Evolutionary conservation across 805 yeast species (phyloP).

Genomic region (Wickerhamiella kurtzmanii): DNA sequence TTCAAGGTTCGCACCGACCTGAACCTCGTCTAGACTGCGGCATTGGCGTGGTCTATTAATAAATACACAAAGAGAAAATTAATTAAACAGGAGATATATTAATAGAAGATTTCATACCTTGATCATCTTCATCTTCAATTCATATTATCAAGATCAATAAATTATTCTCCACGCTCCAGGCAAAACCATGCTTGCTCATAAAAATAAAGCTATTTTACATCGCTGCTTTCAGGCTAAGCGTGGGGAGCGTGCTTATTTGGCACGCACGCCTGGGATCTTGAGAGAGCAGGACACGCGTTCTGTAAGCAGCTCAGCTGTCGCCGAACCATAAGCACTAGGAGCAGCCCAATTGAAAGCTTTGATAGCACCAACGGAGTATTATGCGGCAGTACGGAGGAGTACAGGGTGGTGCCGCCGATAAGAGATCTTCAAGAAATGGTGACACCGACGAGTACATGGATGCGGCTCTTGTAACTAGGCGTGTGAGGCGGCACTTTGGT

Average conservation of each 20-base stretch:
- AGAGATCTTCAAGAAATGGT: neutral
- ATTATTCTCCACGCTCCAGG: too few species aligned
- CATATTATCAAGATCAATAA: too few species aligned
- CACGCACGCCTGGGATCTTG: too few species aligned
- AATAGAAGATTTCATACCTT: too few species aligned
- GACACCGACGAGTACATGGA: slow-evolving; percentile 8
- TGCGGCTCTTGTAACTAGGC: slow-evolving; percentile 11
- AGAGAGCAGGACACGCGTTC: neutral
- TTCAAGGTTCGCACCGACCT: neutral
- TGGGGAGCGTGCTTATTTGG: too few species aligned
- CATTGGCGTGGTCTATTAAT: too few species aligned
- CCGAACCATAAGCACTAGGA: neutral
- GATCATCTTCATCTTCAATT: too few species aligned
- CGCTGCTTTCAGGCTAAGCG: too few species aligned
- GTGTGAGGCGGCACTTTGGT: slow-evolving; percentile 18
- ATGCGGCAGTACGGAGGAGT: neutral
- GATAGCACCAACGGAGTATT: neutral
- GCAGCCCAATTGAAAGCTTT: neutral
- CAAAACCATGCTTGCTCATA: too few species aligned
- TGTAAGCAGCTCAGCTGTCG: neutral
- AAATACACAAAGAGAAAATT: too few species aligned
- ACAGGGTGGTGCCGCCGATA: neutral
- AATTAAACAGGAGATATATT: too few species aligned
- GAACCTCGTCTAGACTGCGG: neutral
- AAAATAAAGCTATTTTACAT: too few species aligned